A percentile compares a stretch with the other conserved stretches of the same genome.
phyloP scores from a whole-genome alignment of 176 grass and related monocot genomes.

The Aegilops bicornis region DNA sequence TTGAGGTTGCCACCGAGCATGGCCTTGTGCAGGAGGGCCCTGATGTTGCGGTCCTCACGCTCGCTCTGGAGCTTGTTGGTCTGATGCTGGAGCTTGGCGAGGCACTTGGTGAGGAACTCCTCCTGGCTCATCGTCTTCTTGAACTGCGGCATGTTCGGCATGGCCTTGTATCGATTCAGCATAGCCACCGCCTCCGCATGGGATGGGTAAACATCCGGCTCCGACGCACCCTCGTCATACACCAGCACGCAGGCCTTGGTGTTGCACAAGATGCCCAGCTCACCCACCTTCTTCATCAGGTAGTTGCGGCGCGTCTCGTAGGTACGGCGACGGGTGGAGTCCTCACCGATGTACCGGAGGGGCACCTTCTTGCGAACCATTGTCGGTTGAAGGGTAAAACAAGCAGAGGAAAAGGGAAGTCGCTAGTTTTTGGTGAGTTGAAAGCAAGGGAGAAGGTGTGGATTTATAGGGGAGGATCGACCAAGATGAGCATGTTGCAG shows the following conservation, averaged over 20 bases:
- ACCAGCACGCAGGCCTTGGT: slow-evolving; percentile 16
- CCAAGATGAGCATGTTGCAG: neutral
- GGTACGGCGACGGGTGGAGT: neutral
- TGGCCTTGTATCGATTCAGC: neutral
- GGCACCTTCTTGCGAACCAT: slow-evolving; percentile 46
- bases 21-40: slow-evolving; percentile 10
- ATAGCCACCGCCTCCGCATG: neutral
- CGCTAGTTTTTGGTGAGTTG: neutral
- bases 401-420: neutral
- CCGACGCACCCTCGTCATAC: slow-evolving; percentile 1
- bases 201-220: slow-evolving; percentile 28
- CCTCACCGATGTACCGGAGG: slow-evolving; percentile 22
- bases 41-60: neutral
- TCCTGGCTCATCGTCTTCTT: slow-evolving; percentile 31
- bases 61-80: neutral
- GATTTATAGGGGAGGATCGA: neutral
- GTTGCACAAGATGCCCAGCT: slow-evolving; percentile 26
- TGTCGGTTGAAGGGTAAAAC: neutral
- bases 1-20: neutral
- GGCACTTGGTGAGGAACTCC: slow-evolving; percentile 23
- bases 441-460: neutral
- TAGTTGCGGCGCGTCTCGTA: slow-evolving; percentile 20
- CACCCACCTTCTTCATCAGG: slow-evolving; percentile 38
- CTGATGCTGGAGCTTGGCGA: slow-evolving; percentile 12
- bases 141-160: slow-evolving; percentile 19